Evolutionary conservation across 176 grass and related monocot genomes (phyloP).

Genomic region (Carex myosuroides): DNA sequence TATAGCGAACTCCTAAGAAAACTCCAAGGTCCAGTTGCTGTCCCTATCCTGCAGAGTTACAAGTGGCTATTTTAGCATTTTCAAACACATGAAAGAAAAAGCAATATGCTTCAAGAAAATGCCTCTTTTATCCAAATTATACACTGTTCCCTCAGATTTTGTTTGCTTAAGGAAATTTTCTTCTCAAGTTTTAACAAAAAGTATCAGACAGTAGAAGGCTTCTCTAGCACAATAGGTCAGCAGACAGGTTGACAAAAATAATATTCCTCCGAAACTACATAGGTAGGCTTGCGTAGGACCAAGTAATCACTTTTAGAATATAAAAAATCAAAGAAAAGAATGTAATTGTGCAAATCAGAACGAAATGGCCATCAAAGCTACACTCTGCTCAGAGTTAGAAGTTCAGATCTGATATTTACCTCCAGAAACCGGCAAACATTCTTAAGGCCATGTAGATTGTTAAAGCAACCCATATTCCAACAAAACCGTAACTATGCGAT

Average conservation of each 20-base stretch:
- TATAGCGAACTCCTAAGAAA: conserved; percentile 43
- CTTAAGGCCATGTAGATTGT: conserved; percentile 95
- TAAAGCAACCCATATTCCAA: conserved; percentile 91
- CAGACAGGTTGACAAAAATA: background rate
- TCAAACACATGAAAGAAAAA: background rate
- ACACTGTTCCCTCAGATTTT: background rate
- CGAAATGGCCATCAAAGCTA: background rate
- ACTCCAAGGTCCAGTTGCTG: conserved; percentile 65
- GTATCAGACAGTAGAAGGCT: background rate
- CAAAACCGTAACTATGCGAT: conserved; percentile 65
- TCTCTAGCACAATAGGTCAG: background rate
- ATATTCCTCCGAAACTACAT: background rate
- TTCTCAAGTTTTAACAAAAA: background rate
- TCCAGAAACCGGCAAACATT: conserved; percentile 82
- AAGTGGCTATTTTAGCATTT: background rate
- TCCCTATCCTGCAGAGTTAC: conserved; percentile 55
- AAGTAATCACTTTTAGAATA: background rate
- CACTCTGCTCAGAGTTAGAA: background rate
- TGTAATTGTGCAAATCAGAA: background rate
- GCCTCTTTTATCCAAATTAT: background rate
- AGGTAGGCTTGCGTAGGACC: background rate
- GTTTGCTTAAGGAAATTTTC: background rate
- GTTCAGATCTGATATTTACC: conserved; percentile 41
- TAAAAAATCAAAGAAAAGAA: background rate
- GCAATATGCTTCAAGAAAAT: background rate